Base-by-base conservation (phyloP, 1,284 basidiomycete species). In the Takashimella koratensis region DNA sequence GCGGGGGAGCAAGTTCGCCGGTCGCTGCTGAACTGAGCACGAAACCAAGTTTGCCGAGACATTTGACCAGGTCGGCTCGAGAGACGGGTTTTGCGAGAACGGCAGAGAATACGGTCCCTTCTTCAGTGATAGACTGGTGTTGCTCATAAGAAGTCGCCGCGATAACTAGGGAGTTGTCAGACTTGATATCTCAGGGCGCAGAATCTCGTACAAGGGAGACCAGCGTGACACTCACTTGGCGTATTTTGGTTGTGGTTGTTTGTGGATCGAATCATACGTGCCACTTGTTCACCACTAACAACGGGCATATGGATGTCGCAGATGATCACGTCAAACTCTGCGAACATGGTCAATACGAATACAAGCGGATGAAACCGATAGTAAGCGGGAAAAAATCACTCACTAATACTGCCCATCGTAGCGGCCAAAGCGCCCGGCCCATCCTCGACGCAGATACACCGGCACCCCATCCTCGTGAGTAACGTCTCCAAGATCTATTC, bases 381-480 rank as follows among this genome's bases (percentile, higher is more conserved):
- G 1, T 12, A n/a, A n/a, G n/a, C n/a, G n/a, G n/a, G 24, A 30
- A 41, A 16, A 19, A 42, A 20, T 43, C 62, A 83, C 89, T 80
- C 73, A 90, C 90, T 88, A 76, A 94, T 92, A 71, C 93, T 92
- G 47, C 92, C 91, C 85, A 97, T 95, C 10, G 94, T 94, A 54
- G 95, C 87, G 61, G 93, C 92, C 62, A 98, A 87, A 21, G 95
- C 95, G 71, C 96, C 93, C 4, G 93, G 92, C 12, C 95, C 96
- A 76, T 98, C 93, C 49, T 90, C 84, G 20, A 97, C 95, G 5
- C 94, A 87, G 2, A 96, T 86, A 73, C 90, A 93, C 19, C 92
- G 86, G 75, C 93, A 97, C 1, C 95, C 95, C 60, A 98, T 82
- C 43, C 93, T 86, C 54, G 88, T 86, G 47, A 98, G 82, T 45